These are phyloP conservation scores for Paraurostyla sp. DNA, from an alignment of 73 alveolate genomes.

Conservation along the genomic window DNA sequence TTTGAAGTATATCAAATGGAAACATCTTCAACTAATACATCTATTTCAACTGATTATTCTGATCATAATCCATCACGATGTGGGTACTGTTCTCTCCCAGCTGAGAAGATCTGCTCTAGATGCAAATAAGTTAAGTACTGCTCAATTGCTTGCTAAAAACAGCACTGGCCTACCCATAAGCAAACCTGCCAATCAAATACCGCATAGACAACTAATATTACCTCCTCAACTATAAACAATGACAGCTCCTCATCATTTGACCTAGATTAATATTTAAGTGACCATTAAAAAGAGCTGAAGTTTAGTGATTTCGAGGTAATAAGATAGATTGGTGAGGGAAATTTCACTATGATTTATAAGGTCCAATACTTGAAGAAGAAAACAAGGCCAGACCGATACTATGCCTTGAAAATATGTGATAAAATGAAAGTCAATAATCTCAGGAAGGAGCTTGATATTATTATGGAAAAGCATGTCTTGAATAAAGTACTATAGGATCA, in stretches of 20 bases:
- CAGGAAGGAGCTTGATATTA: constrained; percentile 68
- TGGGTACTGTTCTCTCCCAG: background rate
- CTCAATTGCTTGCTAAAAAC: constrained; percentile 52
- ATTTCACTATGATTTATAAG: constrained; percentile 63
- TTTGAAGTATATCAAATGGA: background rate
- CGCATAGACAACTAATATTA: no score
- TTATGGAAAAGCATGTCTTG: constrained; percentile 70
- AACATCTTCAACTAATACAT: background rate
- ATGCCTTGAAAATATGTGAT: constrained; percentile 66
- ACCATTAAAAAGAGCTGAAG: background rate
- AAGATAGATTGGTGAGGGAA: constrained; percentile 72
- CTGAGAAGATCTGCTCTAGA: constrained; percentile 34
- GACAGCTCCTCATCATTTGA: background rate
- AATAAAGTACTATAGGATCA: constrained; percentile 47
- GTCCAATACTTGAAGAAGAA: constrained; percentile 59
- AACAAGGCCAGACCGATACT: constrained; percentile 24
- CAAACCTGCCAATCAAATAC: constrained; percentile 9
- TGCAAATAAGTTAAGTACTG: constrained; percentile 44
- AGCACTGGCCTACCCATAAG: constrained; percentile 58
- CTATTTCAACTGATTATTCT: background rate
- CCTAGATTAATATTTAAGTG: background rate
- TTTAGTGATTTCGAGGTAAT: constrained; percentile 66
- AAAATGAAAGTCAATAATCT: constrained; percentile 36
- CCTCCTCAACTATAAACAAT: background rate
- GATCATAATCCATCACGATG: background rate